Evolutionary conservation across 148 eudicot genomes (phyloP), one percentile per base, ranked within the genome.

Genomic region (Cornus kousa): DNA sequence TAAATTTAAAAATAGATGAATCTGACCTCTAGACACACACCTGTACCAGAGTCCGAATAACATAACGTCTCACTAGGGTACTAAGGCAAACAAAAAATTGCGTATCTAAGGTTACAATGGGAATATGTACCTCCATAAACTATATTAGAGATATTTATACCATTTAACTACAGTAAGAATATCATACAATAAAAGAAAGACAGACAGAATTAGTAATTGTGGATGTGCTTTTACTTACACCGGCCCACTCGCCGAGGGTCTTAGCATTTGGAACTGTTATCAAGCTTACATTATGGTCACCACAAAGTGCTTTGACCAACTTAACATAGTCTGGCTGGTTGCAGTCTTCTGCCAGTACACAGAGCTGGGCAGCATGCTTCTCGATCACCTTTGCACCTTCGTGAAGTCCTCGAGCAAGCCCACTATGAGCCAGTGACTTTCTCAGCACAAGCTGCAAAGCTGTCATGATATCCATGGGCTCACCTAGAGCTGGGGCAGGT

Each of bases 221-320:
- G 17, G 19, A 14, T 8, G 9, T 22, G 13, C 3, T 60, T 3
- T n/a, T 22, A 79, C 87, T 82, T 76, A 85, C 87, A 48, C 85
- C 87, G 74, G 87, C 83, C 87, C 87, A 85, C 77, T 85, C 87
- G 66, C 87, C 87, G 10, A 85, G 87, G 67, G 85, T 85, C 80
- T 85, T 85, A 17, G 87, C 87, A 80, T 80, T 82, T 7, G 87
- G 85, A 77, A 85, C 85, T 24, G 87, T 79, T 0, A 85, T 74
- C 48, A 85, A 75, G 83, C 75, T 82, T 1, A 85, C 85, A 65
- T 82, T 82, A 62, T 85, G 85, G 73, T 85, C 85, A 59, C 85
- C 85, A 53, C 87, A 85, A 57, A 85, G 78, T 53, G 83, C 82
- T 74, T 85, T 85, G 31, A 85, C 83, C 75, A 85, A 70, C 32